A percentile compares a stretch with the other conserved stretches of the same genome.
Evolutionary conservation across 2,329 filamentous ascomycete species (phyloP).

Genomic region (Hypomyces perniciosus): DNA sequence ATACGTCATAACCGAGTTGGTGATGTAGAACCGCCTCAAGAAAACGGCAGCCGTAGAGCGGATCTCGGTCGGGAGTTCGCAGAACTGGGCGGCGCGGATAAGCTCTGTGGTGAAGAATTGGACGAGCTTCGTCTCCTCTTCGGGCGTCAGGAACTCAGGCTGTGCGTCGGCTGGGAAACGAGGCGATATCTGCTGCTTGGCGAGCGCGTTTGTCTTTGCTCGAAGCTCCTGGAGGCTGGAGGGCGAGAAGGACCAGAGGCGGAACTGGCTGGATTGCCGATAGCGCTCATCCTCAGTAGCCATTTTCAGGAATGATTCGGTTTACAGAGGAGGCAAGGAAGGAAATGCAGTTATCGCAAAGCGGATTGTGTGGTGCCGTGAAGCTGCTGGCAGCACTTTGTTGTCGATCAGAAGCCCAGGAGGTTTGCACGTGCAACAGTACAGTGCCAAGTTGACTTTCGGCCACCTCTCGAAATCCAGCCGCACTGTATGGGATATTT

Average conservation of each 20-base stretch:
- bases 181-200: slow-evolving; percentile 54
- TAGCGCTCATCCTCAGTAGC: slow-evolving; percentile 86
- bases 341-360: neutral
- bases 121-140: slow-evolving; percentile 77
- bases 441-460: too few relatives aligned
- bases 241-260: slow-evolving; percentile 86
- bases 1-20: slow-evolving; percentile 94
- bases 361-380: too few relatives aligned
- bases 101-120: slow-evolving; percentile 65
- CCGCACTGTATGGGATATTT: too few relatives aligned
- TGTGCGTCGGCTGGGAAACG: slow-evolving; percentile 49
- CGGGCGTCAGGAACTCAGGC: slow-evolving; percentile 73
- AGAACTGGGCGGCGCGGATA: slow-evolving; percentile 50
- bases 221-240: slow-evolving; percentile 66
- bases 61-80: slow-evolving; percentile 45
- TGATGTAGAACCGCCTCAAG: slow-evolving; percentile 89
- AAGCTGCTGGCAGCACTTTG: too few relatives aligned
- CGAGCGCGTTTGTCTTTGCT: slow-evolving; percentile 70
- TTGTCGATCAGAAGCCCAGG: too few relatives aligned
- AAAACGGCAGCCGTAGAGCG: slow-evolving; percentile 75
- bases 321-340: neutral
- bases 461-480: too few relatives aligned
- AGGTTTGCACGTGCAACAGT: too few relatives aligned
- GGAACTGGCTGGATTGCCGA: slow-evolving; percentile 81
- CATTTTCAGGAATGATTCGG: slow-evolving; percentile 41